phyloP scores from a whole-genome alignment of 202 grass and related monocot genomes.

The Elaeis oleifera region DNA sequence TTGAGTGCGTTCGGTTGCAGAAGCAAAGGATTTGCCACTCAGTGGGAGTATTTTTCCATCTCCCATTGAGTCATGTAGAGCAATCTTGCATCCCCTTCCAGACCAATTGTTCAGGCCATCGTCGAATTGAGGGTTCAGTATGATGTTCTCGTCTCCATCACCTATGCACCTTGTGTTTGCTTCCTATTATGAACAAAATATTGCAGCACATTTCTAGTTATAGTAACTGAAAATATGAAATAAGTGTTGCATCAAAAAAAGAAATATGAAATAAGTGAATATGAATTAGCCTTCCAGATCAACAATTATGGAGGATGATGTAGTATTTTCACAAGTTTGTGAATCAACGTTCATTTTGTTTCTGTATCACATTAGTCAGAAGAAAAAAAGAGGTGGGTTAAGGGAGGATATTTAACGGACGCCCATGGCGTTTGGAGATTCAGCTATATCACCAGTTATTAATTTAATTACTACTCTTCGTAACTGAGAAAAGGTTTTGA shows the following conservation, averaged over 20 bases:
- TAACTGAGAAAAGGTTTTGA: no score
- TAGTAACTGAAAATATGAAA: neutral
- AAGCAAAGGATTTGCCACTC: conserved; percentile 67
- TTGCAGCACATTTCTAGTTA: neutral
- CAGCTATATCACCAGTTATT: no score
- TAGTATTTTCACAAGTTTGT: no score
- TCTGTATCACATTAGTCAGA: no score
- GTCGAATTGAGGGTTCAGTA: conserved; percentile 86
- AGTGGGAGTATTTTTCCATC: conserved; percentile 58
- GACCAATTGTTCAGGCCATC: conserved; percentile 62
- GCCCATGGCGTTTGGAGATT: no score
- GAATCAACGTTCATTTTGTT: no score
- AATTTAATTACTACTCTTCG: no score
- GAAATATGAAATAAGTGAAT: neutral
- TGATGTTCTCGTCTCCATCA: conserved; percentile 60
- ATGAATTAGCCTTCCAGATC: no score
- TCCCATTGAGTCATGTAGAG: conserved; percentile 58
- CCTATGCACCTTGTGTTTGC: neutral
- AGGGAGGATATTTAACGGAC: no score
- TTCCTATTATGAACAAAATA: conserved; percentile 8
- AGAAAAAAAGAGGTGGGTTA: no score
- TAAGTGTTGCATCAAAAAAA: no score
- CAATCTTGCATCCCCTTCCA: conserved; percentile 68
- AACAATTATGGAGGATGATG: no score
- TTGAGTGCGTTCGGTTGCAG: conserved; percentile 58